A percentile compares a stretch with the other conserved stretches of the same genome.
phyloP scores from a whole-genome alignment of 306 rosid genomes.

The Cicer yamashitae region DNA sequence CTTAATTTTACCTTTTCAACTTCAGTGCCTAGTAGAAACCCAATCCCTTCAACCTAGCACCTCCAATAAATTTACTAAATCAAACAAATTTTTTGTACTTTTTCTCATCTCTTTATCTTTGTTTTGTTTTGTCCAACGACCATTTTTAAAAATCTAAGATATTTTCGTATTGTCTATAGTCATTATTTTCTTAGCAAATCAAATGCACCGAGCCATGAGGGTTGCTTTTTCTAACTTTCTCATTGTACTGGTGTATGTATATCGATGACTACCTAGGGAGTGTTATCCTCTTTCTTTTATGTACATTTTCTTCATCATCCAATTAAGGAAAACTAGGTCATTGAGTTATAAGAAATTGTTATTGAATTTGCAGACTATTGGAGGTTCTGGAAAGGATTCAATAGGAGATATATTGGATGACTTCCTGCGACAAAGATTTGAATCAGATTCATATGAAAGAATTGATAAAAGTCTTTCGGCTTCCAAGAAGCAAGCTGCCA shows the following conservation, averaged over 20 bases:
- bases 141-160: background rate
- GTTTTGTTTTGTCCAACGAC: background rate
- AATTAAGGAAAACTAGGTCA: slow-evolving; percentile 31
- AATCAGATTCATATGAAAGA: slow-evolving; percentile 76
- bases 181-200: slow-evolving; percentile 4
- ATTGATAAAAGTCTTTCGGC: slow-evolving; percentile 53
- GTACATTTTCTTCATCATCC: background rate
- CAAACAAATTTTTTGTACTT: background rate
- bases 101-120: background rate
- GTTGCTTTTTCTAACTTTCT: slow-evolving; percentile 28
- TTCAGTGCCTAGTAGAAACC: too few species aligned
- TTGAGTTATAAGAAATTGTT: slow-evolving; percentile 32
- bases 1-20: too few species aligned
- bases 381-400: slow-evolving; percentile 64
- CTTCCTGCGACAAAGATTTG: slow-evolving; percentile 68
- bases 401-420: slow-evolving; percentile 90
- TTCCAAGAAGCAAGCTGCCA: slow-evolving; percentile 65
- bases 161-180: background rate
- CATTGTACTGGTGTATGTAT: slow-evolving; percentile 21
- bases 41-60: too few species aligned
- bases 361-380: slow-evolving; percentile 59
- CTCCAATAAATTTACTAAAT: too few species aligned
- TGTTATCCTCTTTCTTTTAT: slow-evolving; percentile 28
- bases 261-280: slow-evolving; percentile 13
- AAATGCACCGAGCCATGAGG: background rate